phyloP scores from a whole-genome alignment of 306 rosid genomes.

The Quercus agrifolia region DNA sequence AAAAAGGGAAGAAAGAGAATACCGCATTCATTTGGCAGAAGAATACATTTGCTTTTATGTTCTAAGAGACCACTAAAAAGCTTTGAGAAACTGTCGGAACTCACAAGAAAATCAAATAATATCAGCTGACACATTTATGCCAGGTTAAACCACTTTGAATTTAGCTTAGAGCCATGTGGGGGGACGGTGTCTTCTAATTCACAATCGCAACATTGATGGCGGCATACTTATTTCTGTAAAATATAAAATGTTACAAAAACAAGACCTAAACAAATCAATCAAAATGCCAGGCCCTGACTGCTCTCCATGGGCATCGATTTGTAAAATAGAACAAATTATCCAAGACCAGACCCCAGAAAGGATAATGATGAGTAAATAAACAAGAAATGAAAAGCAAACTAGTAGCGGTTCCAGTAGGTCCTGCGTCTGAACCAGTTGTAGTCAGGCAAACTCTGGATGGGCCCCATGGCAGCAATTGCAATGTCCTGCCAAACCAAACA shows the following conservation, averaged over 20 bases:
- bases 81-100: not conserved
- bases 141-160: not conserved
- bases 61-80: not conserved
- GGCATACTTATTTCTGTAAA: slow-evolving; percentile 47
- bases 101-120: not conserved
- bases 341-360: slow-evolving; percentile 29
- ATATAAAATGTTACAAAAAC: slow-evolving; percentile 38
- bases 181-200: not conserved
- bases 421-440: slow-evolving; percentile 99
- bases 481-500: slow-evolving; percentile 57
- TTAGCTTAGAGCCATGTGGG: slow-evolving; percentile 6
- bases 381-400: slow-evolving; percentile 34
- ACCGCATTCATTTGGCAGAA: no score
- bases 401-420: slow-evolving; percentile 97
- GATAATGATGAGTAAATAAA: slow-evolving; percentile 17
- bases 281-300: slow-evolving; percentile 36
- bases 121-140: not conserved
- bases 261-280: slow-evolving; percentile 24
- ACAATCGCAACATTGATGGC: slow-evolving; percentile 29
- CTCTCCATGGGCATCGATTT: slow-evolving; percentile 33
- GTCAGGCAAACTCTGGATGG: slow-evolving; percentile 76
- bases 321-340: slow-evolving; percentile 25
- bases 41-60: not conserved
- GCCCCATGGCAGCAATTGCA: slow-evolving; percentile 93
- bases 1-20: no score